phyloP scores from a whole-genome alignment of 306 rosid genomes.

The Gleditsia sinensis region DNA sequence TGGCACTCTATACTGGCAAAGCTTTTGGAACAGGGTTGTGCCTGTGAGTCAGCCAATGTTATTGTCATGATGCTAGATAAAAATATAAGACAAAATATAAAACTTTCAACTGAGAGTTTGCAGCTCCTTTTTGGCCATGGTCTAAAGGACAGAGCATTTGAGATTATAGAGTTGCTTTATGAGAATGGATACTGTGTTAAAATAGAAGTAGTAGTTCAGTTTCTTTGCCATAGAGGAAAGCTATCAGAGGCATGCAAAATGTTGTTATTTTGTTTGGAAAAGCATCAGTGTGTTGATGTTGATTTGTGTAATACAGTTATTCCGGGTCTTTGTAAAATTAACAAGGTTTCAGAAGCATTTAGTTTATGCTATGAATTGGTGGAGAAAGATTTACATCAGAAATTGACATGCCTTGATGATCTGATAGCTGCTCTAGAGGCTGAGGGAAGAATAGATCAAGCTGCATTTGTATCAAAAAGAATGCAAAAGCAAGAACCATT shows the following conservation, averaged over 20 bases:
- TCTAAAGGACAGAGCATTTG: slow-evolving; percentile 58
- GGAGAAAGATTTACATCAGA: slow-evolving; percentile 61
- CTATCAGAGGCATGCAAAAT: slow-evolving; percentile 60
- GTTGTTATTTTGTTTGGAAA: slow-evolving; percentile 60
- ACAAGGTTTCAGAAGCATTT: slow-evolving; percentile 74
- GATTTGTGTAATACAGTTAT: slow-evolving; percentile 52
- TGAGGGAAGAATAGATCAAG: slow-evolving; percentile 61
- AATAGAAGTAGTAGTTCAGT: slow-evolving; percentile 56
- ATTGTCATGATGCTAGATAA: slow-evolving; percentile 68
- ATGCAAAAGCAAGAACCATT: slow-evolving; percentile 29
- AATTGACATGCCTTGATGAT: slow-evolving; percentile 56
- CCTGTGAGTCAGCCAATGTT: slow-evolving; percentile 60
- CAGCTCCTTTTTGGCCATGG: slow-evolving; percentile 67
- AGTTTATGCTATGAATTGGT: slow-evolving; percentile 60
- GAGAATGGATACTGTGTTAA: slow-evolving; percentile 68
- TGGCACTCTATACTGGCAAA: slow-evolving; percentile 67
- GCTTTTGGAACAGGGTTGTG: slow-evolving; percentile 61
- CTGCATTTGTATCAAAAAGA: slow-evolving; percentile 69
- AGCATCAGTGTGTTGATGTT: slow-evolving; percentile 42
- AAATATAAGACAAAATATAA: slow-evolving; percentile 69
- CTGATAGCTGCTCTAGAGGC: slow-evolving; percentile 56
- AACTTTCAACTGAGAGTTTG: slow-evolving; percentile 60
- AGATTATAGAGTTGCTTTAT: slow-evolving; percentile 53
- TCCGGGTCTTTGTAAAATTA: slow-evolving; percentile 56
- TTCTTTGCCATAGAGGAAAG: slow-evolving; percentile 59